Evolutionary conservation across 192 early-diverging fungal species (phyloP).

Genomic region (Spinellus fusiger): DNA sequence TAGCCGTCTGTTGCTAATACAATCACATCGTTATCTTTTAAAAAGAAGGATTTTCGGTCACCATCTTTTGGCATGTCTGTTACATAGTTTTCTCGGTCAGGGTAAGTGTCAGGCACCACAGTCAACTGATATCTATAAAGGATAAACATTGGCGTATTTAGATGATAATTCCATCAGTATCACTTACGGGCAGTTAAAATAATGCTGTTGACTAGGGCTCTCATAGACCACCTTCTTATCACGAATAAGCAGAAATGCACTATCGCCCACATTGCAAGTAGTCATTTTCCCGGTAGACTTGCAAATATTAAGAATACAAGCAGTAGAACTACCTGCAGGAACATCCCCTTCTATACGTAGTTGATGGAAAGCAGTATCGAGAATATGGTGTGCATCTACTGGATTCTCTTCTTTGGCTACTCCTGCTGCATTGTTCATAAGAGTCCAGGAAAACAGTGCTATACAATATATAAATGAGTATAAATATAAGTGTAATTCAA

Average conservation of each 20-base stretch:
- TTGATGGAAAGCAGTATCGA: slow-evolving; percentile 43
- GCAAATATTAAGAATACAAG: slow-evolving; percentile 51
- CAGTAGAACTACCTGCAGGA: slow-evolving; percentile 50
- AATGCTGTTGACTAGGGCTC: slow-evolving; percentile 55
- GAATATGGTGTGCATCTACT: slow-evolving; percentile 46
- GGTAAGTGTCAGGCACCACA: slow-evolving; percentile 47
- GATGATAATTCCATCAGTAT: no score
- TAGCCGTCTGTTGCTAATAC: slow-evolving; percentile 55
- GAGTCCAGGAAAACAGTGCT: slow-evolving; percentile 52
- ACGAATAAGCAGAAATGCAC: slow-evolving; percentile 50
- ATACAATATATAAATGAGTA: slow-evolving; percentile 19
- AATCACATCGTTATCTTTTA: slow-evolving; percentile 55
- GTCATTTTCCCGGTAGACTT: slow-evolving; percentile 48
- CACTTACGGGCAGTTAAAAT: slow-evolving; percentile 56
- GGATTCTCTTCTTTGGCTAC: slow-evolving; percentile 33
- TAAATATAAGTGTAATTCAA: slow-evolving; percentile 1
- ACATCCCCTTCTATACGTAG: slow-evolving; percentile 46
- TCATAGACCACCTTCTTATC: slow-evolving; percentile 49
- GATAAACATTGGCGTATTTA: no score
- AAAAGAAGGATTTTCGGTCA: slow-evolving; percentile 38
- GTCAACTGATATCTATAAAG: slow-evolving; percentile 47
- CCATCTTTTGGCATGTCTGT: slow-evolving; percentile 54
- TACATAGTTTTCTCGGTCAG: slow-evolving; percentile 40
- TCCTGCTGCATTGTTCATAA: slow-evolving; percentile 54
- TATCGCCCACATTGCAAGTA: slow-evolving; percentile 50